phyloP scores from a whole-genome alignment of 208 protist species.

The Balamuthia mandrillaris region DNA sequence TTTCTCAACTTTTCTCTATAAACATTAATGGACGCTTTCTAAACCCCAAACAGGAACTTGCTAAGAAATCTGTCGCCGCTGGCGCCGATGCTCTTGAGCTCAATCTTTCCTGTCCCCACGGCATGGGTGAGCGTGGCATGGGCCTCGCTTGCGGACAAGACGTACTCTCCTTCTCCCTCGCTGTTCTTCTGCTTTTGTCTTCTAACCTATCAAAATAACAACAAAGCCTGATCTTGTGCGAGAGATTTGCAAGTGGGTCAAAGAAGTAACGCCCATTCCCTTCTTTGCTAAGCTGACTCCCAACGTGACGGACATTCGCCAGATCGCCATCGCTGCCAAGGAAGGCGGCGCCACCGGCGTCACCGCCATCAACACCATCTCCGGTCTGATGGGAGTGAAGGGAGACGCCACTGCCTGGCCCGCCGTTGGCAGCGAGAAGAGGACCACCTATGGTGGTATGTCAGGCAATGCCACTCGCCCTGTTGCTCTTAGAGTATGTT shows the following conservation, averaged over 20 bases:
- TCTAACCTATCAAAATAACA: background rate
- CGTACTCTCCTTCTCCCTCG: background rate
- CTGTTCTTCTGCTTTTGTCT: background rate
- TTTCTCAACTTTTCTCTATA: background rate
- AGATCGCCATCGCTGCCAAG: conserved; percentile 79
- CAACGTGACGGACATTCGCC: conserved; percentile 79
- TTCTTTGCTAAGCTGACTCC: conserved; percentile 88
- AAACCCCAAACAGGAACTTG: conserved; percentile 45
- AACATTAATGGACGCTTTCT: background rate
- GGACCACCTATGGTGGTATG: conserved; percentile 83
- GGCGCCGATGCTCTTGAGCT: conserved; percentile 82
- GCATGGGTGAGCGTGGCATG: conserved; percentile 82
- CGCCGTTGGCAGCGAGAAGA: conserved; percentile 70
- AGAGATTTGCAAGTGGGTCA: conserved; percentile 79
- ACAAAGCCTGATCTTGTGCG: conserved; percentile 67
- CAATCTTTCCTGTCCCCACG: conserved; percentile 87
- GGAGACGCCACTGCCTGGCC: conserved; percentile 71
- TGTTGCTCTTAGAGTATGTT: conserved; percentile 63
- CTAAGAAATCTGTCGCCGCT: conserved; percentile 59
- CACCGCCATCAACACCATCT: conserved; percentile 85
- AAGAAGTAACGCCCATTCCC: conserved; percentile 69
- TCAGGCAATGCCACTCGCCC: conserved; percentile 81
- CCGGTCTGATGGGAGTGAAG: conserved; percentile 73
- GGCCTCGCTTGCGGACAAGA: conserved; percentile 79
- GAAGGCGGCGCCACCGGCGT: conserved; percentile 80